phyloP scores from a whole-genome alignment of 768 basidiomycete species.

The Rubroboletus satanas region DNA sequence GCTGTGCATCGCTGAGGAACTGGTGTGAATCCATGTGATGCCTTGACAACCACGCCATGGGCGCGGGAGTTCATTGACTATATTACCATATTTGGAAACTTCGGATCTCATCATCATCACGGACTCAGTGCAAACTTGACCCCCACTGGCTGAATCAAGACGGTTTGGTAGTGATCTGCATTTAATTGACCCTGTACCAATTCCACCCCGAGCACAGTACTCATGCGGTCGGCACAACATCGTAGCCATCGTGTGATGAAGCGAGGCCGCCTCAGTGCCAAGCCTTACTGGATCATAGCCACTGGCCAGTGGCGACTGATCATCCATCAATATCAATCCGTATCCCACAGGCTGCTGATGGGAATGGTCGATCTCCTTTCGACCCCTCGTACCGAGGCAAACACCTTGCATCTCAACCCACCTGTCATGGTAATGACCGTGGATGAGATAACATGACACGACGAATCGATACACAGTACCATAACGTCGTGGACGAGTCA shows the following conservation, averaged over 20 bases:
- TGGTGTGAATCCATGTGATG: not conserved
- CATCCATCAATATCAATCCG: not conserved
- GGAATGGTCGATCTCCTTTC: not conserved
- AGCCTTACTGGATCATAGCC: too few relatives aligned
- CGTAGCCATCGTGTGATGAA: not conserved
- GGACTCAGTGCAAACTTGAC: too few relatives aligned
- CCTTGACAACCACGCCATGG: not conserved
- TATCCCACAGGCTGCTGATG: too few relatives aligned
- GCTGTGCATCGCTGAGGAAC: not conserved
- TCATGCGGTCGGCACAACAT: not conserved
- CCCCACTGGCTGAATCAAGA: too few relatives aligned
- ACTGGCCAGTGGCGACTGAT: not conserved
- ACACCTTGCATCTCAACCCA: not conserved
- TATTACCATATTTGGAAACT: too few relatives aligned
- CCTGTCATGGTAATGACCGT: not conserved
- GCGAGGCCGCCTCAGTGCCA: too few relatives aligned
- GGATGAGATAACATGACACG: not conserved
- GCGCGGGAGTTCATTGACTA: too few relatives aligned
- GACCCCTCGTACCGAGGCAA: not conserved
- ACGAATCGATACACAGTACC: constrained; percentile 32
- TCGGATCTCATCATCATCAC: too few relatives aligned
- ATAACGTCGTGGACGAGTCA: constrained; percentile 6
- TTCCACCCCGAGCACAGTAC: not conserved
- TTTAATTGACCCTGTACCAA: not conserved
- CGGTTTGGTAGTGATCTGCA: not conserved